phyloP scores from a whole-genome alignment of 2,329 filamentous ascomycete species.

The Drechslerella dactyloides region DNA sequence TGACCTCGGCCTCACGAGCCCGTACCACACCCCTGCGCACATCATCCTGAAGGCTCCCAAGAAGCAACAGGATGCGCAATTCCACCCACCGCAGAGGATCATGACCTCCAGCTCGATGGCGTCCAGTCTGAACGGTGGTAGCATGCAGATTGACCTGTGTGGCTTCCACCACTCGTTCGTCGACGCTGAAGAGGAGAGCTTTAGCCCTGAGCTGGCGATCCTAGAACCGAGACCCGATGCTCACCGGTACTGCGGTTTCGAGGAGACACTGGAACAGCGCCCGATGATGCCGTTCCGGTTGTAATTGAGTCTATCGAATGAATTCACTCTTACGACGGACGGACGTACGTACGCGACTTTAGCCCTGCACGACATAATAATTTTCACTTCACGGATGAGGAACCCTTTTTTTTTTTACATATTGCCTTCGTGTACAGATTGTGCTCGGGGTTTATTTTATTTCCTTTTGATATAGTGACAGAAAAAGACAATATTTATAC shows the following conservation, averaged over 20 bases:
- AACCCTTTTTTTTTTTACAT: conserved; percentile 2
- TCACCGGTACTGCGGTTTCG: conserved; percentile 45
- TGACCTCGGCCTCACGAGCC: conserved; percentile 49
- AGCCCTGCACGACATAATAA: neutral
- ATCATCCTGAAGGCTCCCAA: conserved; percentile 9
- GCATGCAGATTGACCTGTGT: conserved; percentile 37
- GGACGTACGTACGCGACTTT: no score
- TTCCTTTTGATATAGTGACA: conserved; percentile 1
- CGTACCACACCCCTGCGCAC: conserved; percentile 37
- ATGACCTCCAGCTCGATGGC: conserved; percentile 29
- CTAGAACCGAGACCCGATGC: conserved; percentile 44
- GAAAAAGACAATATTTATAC: conserved; percentile 8
- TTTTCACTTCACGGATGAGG: neutral
- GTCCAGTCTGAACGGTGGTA: conserved; percentile 34
- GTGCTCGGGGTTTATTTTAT: neutral
- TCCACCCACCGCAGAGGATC: conserved; percentile 23
- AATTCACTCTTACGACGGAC: conserved; percentile 27
- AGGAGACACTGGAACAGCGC: conserved; percentile 44
- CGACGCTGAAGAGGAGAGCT: conserved; percentile 31
- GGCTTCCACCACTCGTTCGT: conserved; percentile 41
- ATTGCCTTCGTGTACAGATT: no score
- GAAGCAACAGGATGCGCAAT: conserved; percentile 9
- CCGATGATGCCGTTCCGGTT: conserved; percentile 48
- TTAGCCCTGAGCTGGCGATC: conserved; percentile 44
- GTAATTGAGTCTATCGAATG: conserved; percentile 21